phyloP scores from a whole-genome alignment of 2,329 filamentous ascomycete genomes.

The Nigrospora oryzae region DNA sequence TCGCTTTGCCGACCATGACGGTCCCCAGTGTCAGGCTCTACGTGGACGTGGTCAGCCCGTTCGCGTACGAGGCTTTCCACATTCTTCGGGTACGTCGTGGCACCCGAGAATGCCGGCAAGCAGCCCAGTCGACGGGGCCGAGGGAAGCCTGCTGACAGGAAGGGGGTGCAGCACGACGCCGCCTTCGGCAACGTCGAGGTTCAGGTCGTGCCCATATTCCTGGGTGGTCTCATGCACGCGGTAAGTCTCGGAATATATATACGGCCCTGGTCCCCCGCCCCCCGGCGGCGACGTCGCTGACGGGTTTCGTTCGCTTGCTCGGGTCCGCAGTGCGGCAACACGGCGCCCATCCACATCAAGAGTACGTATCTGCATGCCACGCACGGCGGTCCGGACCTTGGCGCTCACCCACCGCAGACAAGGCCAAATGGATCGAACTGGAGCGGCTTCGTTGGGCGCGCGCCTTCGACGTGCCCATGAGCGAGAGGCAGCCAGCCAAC shows the following conservation, averaged over 20 bases:
- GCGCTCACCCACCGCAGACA: conserved; percentile 17
- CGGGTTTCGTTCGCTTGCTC: not conserved
- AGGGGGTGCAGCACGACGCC: conserved; percentile 16
- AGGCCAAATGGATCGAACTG: conserved; percentile 24
- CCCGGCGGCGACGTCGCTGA: not conserved
- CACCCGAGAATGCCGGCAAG: not conserved
- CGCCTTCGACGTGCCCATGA: conserved; percentile 25
- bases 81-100: conserved; percentile 23
- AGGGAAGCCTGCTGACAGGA: not conserved
- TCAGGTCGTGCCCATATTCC: conserved; percentile 27
- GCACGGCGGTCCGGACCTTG: no score
- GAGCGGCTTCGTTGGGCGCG: conserved; percentile 26
- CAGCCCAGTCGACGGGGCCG: no score
- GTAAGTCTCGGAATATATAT: conserved; percentile 9
- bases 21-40: conserved; percentile 25
- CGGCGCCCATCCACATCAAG: conserved; percentile 25
- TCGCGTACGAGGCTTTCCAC: conserved; percentile 28
- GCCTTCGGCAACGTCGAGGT: conserved; percentile 21
- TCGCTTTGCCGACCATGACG: conserved; percentile 4
- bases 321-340: conserved; percentile 21
- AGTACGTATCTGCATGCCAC: conserved; percentile 15
- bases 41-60: conserved; percentile 30
- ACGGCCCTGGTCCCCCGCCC: not conserved
- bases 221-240: conserved; percentile 27
- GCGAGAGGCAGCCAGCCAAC: conserved; percentile 15